phyloP scores from a whole-genome alignment of 2,329 filamentous ascomycete species.

The Curvularia hawaiiensis region DNA sequence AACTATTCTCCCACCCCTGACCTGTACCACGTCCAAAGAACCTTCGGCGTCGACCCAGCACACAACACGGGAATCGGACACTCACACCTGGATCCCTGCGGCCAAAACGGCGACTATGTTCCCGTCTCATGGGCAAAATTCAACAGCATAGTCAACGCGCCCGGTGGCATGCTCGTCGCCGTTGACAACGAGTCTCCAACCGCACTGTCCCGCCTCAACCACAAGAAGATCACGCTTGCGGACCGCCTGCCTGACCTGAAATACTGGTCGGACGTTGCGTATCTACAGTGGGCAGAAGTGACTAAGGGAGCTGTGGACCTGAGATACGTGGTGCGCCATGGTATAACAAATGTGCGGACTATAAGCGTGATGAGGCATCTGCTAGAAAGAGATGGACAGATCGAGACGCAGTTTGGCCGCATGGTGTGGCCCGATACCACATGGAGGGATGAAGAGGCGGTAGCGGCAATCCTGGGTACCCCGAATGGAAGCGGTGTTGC shows the following conservation, averaged over 20 bases:
- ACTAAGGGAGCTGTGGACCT: neutral
- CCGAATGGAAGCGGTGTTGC: neutral
- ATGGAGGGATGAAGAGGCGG: neutral
- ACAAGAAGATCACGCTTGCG: no score
- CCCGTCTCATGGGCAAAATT: neutral
- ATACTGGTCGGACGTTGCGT: slow-evolving; percentile 2
- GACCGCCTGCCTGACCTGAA: neutral
- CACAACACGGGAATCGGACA: neutral
- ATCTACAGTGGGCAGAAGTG: neutral
- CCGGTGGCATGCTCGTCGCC: neutral
- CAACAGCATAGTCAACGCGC: neutral
- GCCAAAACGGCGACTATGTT: neutral
- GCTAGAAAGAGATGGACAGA: neutral
- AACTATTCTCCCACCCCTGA: neutral
- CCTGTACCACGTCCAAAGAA: neutral
- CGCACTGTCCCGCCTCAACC: no score
- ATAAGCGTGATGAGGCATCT: neutral
- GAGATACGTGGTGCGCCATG: neutral
- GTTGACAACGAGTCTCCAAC: slow-evolving; percentile 2
- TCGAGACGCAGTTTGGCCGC: neutral
- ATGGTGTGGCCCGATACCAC: neutral
- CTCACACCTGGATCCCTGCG: neutral
- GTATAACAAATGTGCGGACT: neutral
- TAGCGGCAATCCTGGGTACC: neutral
- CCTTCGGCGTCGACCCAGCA: neutral